Evolutionary conservation across 768 basidiomycete species (phyloP).

Genomic region (Phanerodontia chrysosporium): DNA sequence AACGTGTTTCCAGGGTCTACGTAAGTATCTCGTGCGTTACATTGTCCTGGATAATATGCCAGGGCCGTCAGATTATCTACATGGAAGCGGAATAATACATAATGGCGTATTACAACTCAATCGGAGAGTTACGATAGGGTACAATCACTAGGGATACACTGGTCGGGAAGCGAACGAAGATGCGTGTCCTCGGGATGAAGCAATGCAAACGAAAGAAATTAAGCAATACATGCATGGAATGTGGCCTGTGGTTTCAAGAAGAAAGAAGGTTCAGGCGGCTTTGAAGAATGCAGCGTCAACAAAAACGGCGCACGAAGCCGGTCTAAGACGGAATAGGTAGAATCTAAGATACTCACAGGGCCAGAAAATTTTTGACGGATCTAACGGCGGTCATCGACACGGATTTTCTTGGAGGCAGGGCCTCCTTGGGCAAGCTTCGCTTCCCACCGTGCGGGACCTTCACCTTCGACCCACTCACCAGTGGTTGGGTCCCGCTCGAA

Average conservation of each 20-base stretch:
- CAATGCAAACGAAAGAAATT: neutral
- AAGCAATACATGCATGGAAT: neutral
- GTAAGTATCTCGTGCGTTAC: constrained; percentile 1
- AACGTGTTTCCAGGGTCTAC: constrained; percentile 5
- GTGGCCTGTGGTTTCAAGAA: constrained; percentile 1
- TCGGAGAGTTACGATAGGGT: neutral
- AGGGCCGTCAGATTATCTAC: neutral
- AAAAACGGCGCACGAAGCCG: neutral
- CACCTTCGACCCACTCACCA: constrained; percentile 65
- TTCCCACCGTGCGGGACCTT: constrained; percentile 64
- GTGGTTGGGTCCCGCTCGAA: constrained; percentile 68
- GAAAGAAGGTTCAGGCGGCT: neutral
- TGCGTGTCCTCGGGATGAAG: neutral
- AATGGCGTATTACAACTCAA: constrained; percentile 2
- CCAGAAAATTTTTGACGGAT: constrained; percentile 6
- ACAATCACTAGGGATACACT: constrained; percentile 11
- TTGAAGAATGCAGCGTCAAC: neutral
- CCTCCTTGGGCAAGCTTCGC: constrained; percentile 41
- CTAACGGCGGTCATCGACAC: constrained; percentile 37
- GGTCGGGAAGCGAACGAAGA: neutral
- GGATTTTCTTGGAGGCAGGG: constrained; percentile 31
- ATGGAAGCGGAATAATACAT: neutral
- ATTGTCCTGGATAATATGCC: neutral
- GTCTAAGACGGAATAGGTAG: constrained; percentile 1
- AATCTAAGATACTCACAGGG: constrained; percentile 7